Percentiles rank a stretch among this genome's conserved stretches.
Evolutionary conservation across 208 protist genomes (phyloP).

Genomic region (Crithidia mellificae): DNA sequence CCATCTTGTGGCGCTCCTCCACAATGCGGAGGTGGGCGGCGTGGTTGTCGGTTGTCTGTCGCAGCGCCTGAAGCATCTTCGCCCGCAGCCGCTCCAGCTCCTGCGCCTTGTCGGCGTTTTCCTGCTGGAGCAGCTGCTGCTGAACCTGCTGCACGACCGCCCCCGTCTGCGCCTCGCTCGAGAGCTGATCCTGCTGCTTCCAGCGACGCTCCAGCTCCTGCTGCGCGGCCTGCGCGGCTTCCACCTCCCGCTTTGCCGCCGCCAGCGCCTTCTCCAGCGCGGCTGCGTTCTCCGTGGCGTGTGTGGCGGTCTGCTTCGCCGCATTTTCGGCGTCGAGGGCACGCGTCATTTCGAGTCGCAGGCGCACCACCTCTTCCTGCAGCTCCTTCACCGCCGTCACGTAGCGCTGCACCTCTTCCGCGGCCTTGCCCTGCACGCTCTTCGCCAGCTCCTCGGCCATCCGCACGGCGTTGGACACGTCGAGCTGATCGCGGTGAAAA

Average conservation of each 20-base stretch:
- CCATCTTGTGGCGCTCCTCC: slow-evolving; percentile 74
- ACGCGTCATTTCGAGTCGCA: slow-evolving; percentile 45
- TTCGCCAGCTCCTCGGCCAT: slow-evolving; percentile 62
- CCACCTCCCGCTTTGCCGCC: slow-evolving; percentile 20
- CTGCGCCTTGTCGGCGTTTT: slow-evolving; percentile 70
- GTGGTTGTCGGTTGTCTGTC: slow-evolving; percentile 75
- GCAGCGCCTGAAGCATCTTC: slow-evolving; percentile 70
- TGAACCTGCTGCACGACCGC: slow-evolving; percentile 47
- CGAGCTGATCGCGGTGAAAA: slow-evolving; percentile 34
- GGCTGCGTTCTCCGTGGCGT: slow-evolving; percentile 1
- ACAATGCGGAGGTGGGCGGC: slow-evolving; percentile 74
- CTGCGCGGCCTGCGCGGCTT: slow-evolving; percentile 19
- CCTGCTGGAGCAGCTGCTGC: slow-evolving; percentile 53
- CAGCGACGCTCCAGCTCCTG: slow-evolving; percentile 23
- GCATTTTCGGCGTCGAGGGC: slow-evolving; percentile 37
- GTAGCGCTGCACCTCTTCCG: slow-evolving; percentile 35
- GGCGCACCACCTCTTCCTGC: slow-evolving; percentile 34
- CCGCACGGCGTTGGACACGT: slow-evolving; percentile 44
- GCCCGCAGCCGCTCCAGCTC: slow-evolving; percentile 72
- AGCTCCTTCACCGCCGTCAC: slow-evolving; percentile 29
- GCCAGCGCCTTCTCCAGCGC: slow-evolving; percentile 25
- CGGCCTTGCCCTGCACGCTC: slow-evolving; percentile 40
- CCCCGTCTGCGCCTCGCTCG: slow-evolving; percentile 37
- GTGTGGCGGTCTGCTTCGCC: slow-evolving; percentile 20
- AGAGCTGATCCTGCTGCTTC: slow-evolving; percentile 28